Evolutionary conservation across 2,329 filamentous ascomycete genomes (phyloP), one percentile per base, ranked within the genome.

Genomic region (Alternaria postmessia): DNA sequence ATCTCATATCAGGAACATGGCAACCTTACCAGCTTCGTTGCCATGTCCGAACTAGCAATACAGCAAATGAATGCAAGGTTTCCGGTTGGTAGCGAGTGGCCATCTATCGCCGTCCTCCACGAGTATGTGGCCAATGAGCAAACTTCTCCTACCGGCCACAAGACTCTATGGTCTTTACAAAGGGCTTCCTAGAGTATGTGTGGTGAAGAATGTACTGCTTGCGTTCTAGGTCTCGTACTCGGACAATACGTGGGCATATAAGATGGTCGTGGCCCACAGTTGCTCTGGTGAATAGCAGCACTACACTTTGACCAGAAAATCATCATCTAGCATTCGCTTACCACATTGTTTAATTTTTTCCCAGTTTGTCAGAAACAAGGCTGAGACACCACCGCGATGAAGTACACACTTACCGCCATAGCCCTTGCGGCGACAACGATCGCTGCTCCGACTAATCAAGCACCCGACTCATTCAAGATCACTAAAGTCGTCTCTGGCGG

Each of bases 381-480:
- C n/a, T 49, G 28, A 18, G 41, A 36, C 14, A 48, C 18, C 36
- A 42, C 14, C 38, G 67, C 39, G 41, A 75, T 75, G 73, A 75
- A 74, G 62, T 68, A 62, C 61, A 64, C 63, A 42, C 49, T 71
- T 57, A 34, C 63, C 47, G 49, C 68, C 30, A 63, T 76, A 44
- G 66, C 67, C 59, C 63, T 76, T 38, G 70, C 69, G 38, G 62
- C 64, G 12, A 48, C 62, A n/a, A 55, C 68, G n/a, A 28, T 70
- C 16, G 68, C 73, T 34, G 70, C 61, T 53, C 54, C 64, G 61
- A 39, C 63, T 65, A 20, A 34, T 54, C 47, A 60, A 24, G 59
- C 68, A 26, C 75, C 75, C 7, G 59, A 69, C 2, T 63, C 71
- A 7, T 77, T 75, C 68, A 75, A 68, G 16, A 75, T 78, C 66